Base-by-base conservation (phyloP, 1,284 basidiomycete genomes). In the Gymnopus androsaceus region DNA sequence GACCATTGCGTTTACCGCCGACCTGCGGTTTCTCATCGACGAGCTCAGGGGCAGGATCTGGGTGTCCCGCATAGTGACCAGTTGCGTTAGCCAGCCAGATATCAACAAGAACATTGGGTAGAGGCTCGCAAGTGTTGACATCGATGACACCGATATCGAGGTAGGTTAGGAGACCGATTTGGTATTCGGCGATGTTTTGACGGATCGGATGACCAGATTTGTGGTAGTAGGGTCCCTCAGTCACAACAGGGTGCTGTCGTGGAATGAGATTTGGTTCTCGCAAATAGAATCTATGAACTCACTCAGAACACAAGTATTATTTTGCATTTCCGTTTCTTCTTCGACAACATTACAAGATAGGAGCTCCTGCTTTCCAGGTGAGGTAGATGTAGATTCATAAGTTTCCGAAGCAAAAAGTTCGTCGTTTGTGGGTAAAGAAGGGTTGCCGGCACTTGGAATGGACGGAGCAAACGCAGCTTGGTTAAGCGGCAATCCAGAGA, bases 121-220 rank as follows among this genome's bases (percentile, higher is more conserved):
- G 73, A 17, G 88, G 86, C 62, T 83, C 71, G 72, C 88, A 91
- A 1, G 87, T 89, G 61, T 86, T 80, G 7, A 88, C 81, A 62
- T 91, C 87, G 56, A 90, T 86, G 7, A 89, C 81, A 30, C 86
- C 87, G 38, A 90, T 85, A 62, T 90, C 84, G 59, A 89, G 67
- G 4, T 79, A 67, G 55, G 77, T 61, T 8, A 80, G 67, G 42
- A 81, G 59, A 3, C 78, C 78, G 60, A 74, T 70, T 56, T 81
- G 75, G 19, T 69, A 63, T 54, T 80, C 79, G 12, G 78, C 79
- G 53, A 81, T 78, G 54, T 80, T 80, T 55, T 78, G 78, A 12
- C 78, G 69, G 44, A 81, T 72, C 0, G 73, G 76, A 61, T 80
- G 78, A 0, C 74, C 77, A 21, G 68, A 69, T 3, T 61, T 67